Conservation (phyloP, 2,329 filamentous ascomycete genomes). For the Tolypocladium inflatum region DNA sequence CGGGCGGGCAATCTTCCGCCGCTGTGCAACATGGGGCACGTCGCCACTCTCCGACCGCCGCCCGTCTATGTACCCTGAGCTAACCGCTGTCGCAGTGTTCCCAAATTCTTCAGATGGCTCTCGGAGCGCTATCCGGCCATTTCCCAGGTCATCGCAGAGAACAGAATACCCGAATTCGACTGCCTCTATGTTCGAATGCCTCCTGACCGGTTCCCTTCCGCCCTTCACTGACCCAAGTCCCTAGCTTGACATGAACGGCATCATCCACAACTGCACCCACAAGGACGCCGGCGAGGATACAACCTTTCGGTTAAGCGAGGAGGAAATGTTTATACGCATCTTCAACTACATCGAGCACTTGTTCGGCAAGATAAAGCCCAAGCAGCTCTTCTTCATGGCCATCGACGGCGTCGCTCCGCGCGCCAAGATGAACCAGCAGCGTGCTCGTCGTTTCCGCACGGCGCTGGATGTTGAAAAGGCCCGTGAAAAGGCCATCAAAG, state of each 20-base stretch:
- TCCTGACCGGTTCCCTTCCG: not conserved
- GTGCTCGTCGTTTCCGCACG: conserved; percentile 87
- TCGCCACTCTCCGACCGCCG: not conserved
- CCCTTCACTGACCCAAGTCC: conserved; percentile 10
- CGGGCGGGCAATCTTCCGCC: not conserved
- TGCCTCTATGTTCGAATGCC: conserved; percentile 65
- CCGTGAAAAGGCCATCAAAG: conserved; percentile 80
- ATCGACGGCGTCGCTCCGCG: conserved; percentile 95
- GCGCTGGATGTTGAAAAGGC: conserved; percentile 84
- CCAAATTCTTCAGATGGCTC: conserved; percentile 98
- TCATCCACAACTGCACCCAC: conserved; percentile 99
- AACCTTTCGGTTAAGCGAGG: conserved; percentile 86
- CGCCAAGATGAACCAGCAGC: conserved; percentile 99
- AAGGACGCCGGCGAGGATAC: conserved; percentile 82
- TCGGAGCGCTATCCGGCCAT: conserved; percentile 98
- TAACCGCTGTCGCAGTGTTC: conserved; percentile 37
- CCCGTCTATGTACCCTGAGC: not conserved
- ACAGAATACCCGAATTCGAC: conserved; percentile 97
- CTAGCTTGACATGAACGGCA: conserved; percentile 93
- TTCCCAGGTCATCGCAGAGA: conserved; percentile 96
- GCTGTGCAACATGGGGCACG: conserved; percentile 19
- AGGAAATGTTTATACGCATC: conserved; percentile 99
- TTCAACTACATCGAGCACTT: conserved; percentile 99
- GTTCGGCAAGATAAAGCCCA: conserved; percentile 97
- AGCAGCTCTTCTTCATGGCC: conserved; percentile 98